phyloP scores from a whole-genome alignment of 306 rosid species.

The Abrus pulchellus region DNA sequence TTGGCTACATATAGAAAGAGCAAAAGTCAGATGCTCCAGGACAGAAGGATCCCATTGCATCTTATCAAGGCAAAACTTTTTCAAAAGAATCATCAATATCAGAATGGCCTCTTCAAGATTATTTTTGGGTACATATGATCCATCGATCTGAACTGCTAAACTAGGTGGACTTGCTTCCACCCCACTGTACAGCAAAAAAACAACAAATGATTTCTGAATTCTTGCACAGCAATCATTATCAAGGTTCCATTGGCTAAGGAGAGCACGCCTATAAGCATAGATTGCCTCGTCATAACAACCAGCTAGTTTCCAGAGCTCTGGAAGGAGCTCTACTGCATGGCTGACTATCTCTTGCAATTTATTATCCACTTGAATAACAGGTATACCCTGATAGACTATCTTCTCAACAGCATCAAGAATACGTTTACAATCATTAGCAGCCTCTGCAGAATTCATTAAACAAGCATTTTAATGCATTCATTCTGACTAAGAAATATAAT shows the following conservation, averaged over 20 bases:
- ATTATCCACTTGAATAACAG: slow-evolving; percentile 81
- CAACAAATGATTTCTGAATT: slow-evolving; percentile 84
- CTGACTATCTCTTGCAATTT: slow-evolving; percentile 87
- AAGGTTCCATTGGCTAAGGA: slow-evolving; percentile 94
- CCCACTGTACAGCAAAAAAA: slow-evolving; percentile 86
- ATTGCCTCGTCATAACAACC: slow-evolving; percentile 76
- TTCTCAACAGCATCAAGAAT: slow-evolving; percentile 92
- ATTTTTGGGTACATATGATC: slow-evolving; percentile 85
- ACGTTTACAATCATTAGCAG: slow-evolving; percentile 83
- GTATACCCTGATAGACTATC: slow-evolving; percentile 77
- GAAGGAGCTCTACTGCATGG: slow-evolving; percentile 95
- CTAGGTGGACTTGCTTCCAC: slow-evolving; percentile 92
- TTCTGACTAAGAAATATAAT: slow-evolving; percentile 24
- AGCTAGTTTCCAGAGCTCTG: slow-evolving; percentile 88
- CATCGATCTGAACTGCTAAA: slow-evolving; percentile 81
- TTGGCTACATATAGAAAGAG: slow-evolving; percentile 87
- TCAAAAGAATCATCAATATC: slow-evolving; percentile 84
- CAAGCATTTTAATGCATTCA: slow-evolving; percentile 46
- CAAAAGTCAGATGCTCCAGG: slow-evolving; percentile 90
- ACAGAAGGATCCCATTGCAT: slow-evolving; percentile 90
- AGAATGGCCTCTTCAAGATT: slow-evolving; percentile 95
- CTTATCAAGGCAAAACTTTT: slow-evolving; percentile 72
- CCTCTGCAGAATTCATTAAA: slow-evolving; percentile 69
- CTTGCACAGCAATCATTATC: slow-evolving; percentile 82
- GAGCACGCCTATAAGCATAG: slow-evolving; percentile 84